Base-by-base conservation (phyloP, 805 yeast species). In the Myxozyma geophila region DNA sequence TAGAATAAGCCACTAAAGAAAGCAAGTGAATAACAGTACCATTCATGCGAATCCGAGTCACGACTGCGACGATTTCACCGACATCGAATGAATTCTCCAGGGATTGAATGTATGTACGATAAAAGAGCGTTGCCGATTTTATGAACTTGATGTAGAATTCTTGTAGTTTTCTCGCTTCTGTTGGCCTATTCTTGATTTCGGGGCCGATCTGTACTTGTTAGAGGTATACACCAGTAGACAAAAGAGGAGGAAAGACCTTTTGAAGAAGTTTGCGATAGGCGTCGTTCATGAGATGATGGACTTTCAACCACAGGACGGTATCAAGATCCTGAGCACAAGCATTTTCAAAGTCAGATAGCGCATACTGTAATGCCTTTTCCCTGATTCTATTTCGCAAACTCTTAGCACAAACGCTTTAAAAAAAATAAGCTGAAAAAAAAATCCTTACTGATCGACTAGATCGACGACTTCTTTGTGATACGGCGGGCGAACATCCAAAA, bases 91-190 rank as follows among this genome's bases (percentile, higher is more conserved):
- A 21, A 15, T 43, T 21, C 7, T 54, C 68, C 40, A 63, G 50
- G 13, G 36, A 37, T 48, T 56, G 66, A 19, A 66, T 57, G 35
- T 47, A 66, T 12, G 15, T 17, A 23, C 66, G 65, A 37, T 66
- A 66, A 35, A 60, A 65, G 33, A 43, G 37, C 47, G 54, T 50
- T 12, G 69, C 19, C 5, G 58, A 49, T 36, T 65, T 66, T 44
- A 66, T 21, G 37, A 60, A 66, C 35, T 54, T 60, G 40, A 65
- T 66, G 40, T 57, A 66, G 21, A 44, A 43, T 9, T 64, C 65
- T 46, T 64, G 61, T 28, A 65, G 49, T 40, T 65, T 65, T 13
- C 69, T 47, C 10, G 66, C 59, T 40, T 66, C 69, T 9, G 60
- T 54, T 10, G 63, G 63, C 47, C 35, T 47, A 12, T 54, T 23